Percentiles rank a stretch among this genome's conserved stretches.
phyloP scores from a whole-genome alignment of 345 rosid species.

The Brassica rapa region DNA sequence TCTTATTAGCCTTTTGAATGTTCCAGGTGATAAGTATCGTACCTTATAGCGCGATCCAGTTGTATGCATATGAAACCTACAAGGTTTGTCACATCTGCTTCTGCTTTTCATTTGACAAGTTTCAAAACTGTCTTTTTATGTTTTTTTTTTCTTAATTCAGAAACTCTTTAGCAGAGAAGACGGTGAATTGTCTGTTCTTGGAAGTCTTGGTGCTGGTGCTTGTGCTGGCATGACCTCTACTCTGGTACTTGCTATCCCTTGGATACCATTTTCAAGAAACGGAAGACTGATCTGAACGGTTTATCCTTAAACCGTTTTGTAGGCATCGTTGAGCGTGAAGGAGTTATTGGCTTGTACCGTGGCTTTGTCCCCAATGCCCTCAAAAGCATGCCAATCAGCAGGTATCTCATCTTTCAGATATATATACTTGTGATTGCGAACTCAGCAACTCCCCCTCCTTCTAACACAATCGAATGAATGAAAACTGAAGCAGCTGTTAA shows the following conservation, averaged over 20 bases:
- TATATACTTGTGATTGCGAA: no score
- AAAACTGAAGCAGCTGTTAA: constrained; percentile 8
- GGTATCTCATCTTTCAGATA: constrained; percentile 39
- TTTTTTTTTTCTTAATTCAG: constrained; percentile 39
- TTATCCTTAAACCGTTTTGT: constrained; percentile 15
- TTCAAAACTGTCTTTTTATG: neutral
- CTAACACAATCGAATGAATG: constrained; percentile 18
- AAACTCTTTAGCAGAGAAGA: constrained; percentile 80
- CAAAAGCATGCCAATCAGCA: constrained; percentile 86
- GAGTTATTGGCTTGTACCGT: constrained; percentile 72
- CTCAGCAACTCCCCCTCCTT: neutral
- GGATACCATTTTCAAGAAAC: constrained; percentile 52
- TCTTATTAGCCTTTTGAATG: constrained; percentile 16
- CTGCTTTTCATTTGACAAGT: constrained; percentile 18
- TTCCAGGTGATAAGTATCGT: constrained; percentile 82
- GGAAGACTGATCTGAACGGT: constrained; percentile 88
- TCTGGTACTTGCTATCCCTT: constrained; percentile 90
- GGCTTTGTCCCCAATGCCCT: constrained; percentile 87
- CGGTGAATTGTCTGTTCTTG: constrained; percentile 77
- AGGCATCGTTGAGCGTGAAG: constrained; percentile 80
- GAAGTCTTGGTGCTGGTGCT: constrained; percentile 97
- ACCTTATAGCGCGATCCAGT: constrained; percentile 96
- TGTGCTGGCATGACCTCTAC: constrained; percentile 99
- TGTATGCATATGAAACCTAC: constrained; percentile 86
- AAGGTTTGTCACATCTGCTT: constrained; percentile 52